A percentile compares a stretch with the other conserved stretches of the same genome.
These are phyloP conservation scores for Polychytrium aggregatum DNA, from an alignment of 192 early-diverging fungal species.

Conservation along the genomic window DNA sequence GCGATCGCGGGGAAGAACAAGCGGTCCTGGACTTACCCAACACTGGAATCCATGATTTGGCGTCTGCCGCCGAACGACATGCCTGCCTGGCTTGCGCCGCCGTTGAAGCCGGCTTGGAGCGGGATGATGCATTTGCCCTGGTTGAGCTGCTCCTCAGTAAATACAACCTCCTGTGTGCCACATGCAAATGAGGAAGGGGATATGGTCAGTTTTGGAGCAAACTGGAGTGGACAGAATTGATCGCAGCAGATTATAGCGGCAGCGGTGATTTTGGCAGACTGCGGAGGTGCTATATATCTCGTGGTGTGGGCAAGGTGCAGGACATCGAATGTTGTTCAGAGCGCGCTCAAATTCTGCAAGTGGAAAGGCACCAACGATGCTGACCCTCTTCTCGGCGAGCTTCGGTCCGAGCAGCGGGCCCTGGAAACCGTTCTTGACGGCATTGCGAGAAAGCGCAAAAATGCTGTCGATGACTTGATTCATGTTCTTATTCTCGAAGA, in stretches of 20 bases:
- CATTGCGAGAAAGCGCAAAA: conserved; percentile 61
- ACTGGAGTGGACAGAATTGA: too few species aligned
- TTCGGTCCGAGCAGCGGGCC: conserved; percentile 52
- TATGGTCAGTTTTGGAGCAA: background rate
- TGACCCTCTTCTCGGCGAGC: conserved; percentile 48
- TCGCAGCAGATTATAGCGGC: too few species aligned
- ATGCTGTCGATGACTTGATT: conserved; percentile 57
- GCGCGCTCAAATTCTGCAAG: background rate
- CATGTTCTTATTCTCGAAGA: conserved; percentile 55
- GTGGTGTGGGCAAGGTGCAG: too few species aligned
- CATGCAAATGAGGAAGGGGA: background rate
- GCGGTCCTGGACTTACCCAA: conserved; percentile 3
- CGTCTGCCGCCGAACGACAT: conserved; percentile 16
- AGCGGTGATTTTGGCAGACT: too few species aligned
- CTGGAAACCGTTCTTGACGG: conserved; percentile 41
- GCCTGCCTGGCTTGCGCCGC: conserved; percentile 13
- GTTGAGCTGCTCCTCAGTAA: conserved; percentile 47
- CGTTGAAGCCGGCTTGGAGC: conserved; percentile 36
- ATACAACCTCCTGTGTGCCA: conserved; percentile 30
- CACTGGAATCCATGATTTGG: conserved; percentile 11
- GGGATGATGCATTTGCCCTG: conserved; percentile 47
- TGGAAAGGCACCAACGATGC: background rate
- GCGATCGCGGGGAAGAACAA: background rate
- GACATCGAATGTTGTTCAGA: too few species aligned
- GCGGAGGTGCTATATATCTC: too few species aligned